Evolutionary conservation across 306 rosid species (phyloP).

Genomic region (Prunus davidiana): DNA sequence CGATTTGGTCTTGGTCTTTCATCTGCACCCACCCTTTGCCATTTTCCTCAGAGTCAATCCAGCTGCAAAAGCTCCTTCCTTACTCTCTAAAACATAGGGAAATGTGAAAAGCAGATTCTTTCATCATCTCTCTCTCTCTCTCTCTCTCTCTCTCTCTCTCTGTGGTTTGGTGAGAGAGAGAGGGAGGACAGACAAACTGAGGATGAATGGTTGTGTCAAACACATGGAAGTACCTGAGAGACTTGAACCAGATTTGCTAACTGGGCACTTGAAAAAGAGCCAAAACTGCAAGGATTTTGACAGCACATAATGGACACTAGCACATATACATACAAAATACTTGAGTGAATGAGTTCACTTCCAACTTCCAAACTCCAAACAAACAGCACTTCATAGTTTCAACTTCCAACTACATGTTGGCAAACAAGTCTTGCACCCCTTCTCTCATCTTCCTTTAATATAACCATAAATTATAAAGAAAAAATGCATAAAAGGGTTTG

Average conservation of each 20-base stretch:
- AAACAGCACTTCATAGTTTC: background rate
- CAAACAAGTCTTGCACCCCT: too few relatives aligned
- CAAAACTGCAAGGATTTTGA: background rate
- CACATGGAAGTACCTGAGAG: too few relatives aligned
- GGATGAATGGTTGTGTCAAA: background rate
- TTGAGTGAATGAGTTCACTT: background rate
- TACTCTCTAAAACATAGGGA: conserved; percentile 12
- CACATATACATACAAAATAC: too few relatives aligned
- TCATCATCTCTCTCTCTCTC: background rate
- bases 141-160: background rate
- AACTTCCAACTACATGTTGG: background rate
- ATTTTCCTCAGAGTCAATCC: conserved; percentile 10
- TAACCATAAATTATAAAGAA: too few relatives aligned
- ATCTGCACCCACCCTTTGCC: background rate
- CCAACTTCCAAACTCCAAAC: background rate
- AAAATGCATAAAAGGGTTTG: too few relatives aligned
- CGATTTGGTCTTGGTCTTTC: conserved; percentile 15
- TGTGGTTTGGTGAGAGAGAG: background rate
- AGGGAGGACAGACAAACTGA: too few relatives aligned
- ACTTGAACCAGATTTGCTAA: background rate
- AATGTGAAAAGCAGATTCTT: conserved; percentile 31
- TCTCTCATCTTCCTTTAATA: too few relatives aligned
- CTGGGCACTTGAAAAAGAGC: background rate
- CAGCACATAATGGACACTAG: background rate
- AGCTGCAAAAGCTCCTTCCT: conserved; percentile 8